phyloP scores from a whole-genome alignment of 73 alveolate genomes.

The Paramecium sonneborni region DNA sequence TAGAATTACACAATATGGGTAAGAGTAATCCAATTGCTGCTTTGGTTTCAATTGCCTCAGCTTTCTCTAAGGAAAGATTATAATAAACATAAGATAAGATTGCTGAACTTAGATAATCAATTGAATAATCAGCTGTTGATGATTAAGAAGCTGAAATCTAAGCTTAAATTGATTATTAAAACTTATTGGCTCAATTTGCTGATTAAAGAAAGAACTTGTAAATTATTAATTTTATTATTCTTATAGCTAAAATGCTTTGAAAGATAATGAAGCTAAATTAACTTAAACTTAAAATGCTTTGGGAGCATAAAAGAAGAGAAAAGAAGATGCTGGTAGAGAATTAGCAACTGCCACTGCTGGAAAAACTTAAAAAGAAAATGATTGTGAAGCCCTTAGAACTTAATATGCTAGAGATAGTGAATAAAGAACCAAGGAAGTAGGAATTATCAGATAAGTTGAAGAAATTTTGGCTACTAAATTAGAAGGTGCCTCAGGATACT shows the following conservation, averaged over 20 bases:
- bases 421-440: constrained; percentile 22
- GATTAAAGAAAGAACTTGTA: constrained; percentile 49
- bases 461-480: constrained; percentile 58
- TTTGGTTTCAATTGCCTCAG: constrained; percentile 50
- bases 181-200: background rate
- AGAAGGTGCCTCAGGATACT: constrained; percentile 60
- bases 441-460: constrained; percentile 54
- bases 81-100: background rate
- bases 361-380: constrained; percentile 38
- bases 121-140: constrained; percentile 46
- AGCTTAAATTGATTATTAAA: constrained; percentile 55
- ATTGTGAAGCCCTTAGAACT: constrained; percentile 58
- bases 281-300: constrained; percentile 49
- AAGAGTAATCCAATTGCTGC: constrained; percentile 56
- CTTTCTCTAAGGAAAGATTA: constrained; percentile 36
- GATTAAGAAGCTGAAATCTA: constrained; percentile 50
- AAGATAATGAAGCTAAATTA: constrained; percentile 22
- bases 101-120: constrained; percentile 48
- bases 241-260: constrained; percentile 26
- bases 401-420: constrained; percentile 56
- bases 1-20: constrained; percentile 60
- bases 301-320: constrained; percentile 59
- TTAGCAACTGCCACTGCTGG: constrained; percentile 33
- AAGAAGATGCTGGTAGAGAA: constrained; percentile 61
- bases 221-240: background rate